Conservation (phyloP, 1,284 basidiomycete genomes). For the Somion occarium region DNA sequence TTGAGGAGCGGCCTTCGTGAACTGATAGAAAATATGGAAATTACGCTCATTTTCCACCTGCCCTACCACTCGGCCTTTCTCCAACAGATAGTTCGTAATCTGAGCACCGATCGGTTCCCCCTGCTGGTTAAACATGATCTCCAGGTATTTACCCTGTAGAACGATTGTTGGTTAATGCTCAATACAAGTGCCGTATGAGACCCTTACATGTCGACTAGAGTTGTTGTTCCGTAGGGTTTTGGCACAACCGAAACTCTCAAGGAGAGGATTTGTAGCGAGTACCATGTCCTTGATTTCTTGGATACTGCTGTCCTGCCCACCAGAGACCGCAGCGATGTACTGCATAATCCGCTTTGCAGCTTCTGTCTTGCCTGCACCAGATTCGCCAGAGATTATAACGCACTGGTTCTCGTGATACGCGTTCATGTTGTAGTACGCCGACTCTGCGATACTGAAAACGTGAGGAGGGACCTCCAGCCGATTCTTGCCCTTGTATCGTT, state of each 20-base stretch:
- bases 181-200: constrained; percentile 11
- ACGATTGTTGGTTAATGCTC: constrained; percentile 6
- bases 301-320: constrained; percentile 80
- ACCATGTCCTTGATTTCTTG: constrained; percentile 99
- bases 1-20: constrained; percentile 91
- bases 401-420: constrained; percentile 99
- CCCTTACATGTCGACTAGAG: constrained; percentile 90
- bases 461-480: constrained; percentile 97
- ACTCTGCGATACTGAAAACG: constrained; percentile 96
- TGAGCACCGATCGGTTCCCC: constrained; percentile 97
- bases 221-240: constrained; percentile 99
- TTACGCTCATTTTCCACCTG: constrained; percentile 96
- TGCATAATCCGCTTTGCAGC: constrained; percentile 99
- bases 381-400: constrained; percentile 99
- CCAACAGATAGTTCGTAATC: constrained; percentile 97
- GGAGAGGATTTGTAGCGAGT: constrained; percentile 95
- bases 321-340: constrained; percentile 97
- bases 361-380: constrained; percentile 96
- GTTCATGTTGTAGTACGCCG: constrained; percentile 99
- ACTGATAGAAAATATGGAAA: constrained; percentile 99
- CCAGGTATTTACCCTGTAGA: constrained; percentile 91
- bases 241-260: constrained; percentile 98
- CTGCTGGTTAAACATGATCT: constrained; percentile 96
- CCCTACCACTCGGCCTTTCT: constrained; percentile 96
- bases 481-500: constrained; percentile 95